Evolutionary conservation across 768 basidiomycete species (phyloP).

Genomic region (Naematelia aurantialba): DNA sequence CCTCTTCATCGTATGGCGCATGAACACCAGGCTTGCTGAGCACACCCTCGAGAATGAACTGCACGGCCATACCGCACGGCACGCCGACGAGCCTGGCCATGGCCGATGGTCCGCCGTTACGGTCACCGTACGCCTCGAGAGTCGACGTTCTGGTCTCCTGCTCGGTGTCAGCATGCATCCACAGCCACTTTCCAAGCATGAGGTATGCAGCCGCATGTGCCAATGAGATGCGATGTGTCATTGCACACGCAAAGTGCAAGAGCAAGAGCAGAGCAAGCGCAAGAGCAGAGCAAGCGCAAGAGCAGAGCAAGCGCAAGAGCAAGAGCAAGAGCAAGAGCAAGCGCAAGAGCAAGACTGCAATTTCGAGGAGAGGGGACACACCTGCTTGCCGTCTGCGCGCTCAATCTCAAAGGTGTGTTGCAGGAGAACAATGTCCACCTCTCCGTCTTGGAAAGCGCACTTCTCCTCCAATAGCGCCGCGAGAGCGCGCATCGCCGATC

Average conservation of each 20-base stretch:
- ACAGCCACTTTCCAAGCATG: not conserved
- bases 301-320: too few relatives aligned
- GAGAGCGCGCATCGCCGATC: conserved; percentile 85
- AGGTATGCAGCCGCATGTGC: not conserved
- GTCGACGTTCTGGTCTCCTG: conserved; percentile 86
- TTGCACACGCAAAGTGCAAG: too few relatives aligned
- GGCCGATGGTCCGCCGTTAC: conserved; percentile 65
- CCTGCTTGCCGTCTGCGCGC: conserved; percentile 74
- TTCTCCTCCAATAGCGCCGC: conserved; percentile 83
- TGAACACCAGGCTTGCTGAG: conserved; percentile 73
- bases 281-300: too few relatives aligned
- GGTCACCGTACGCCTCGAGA: conserved; percentile 79
- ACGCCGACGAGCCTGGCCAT: conserved; percentile 89
- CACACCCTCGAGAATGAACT: conserved; percentile 83
- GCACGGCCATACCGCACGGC: conserved; percentile 89
- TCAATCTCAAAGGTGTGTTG: conserved; percentile 97
- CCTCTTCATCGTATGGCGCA: conserved; percentile 80
- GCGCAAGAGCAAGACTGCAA: too few relatives aligned
- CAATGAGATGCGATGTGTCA: too few relatives aligned
- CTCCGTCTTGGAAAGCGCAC: conserved; percentile 85
- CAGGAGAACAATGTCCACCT: conserved; percentile 94
- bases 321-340: too few relatives aligned
- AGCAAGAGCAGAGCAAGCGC: too few relatives aligned
- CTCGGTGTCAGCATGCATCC: too few relatives aligned
- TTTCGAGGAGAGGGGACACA: too few relatives aligned